Evolutionary conservation across 768 basidiomycete genomes (phyloP), one percentile per base, ranked within the genome.

Genomic region (Termitomyces sp.): DNA sequence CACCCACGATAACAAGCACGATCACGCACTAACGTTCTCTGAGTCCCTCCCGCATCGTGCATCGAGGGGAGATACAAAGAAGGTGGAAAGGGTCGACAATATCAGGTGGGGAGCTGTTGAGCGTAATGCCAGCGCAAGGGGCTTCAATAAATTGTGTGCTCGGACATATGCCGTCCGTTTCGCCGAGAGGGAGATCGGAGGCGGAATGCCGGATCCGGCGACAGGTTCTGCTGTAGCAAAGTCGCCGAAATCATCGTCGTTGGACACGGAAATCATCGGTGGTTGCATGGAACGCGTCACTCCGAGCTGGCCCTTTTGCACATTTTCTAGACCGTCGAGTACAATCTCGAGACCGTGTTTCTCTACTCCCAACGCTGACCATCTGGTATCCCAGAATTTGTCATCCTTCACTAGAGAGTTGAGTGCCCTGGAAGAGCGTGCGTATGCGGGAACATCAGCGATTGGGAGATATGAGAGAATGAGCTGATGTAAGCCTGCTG

Each of bases 221-320:
- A 54, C 56, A 10, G 53, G 26, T 4, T 64, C 61, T n/a, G 53
- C 59, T 3, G 61, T 24, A 13, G 58, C 59, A 54, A 64, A 64
- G 36, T 64, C 63, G 2, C 63, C 64, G 36, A 65, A 65, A 26
- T 65, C 64, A 36, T 63, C 64, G 3, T 65, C 64, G 35, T 53
- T 59, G 26, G 66, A 26, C 16, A 53, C 43, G 3, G 60, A 33
- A 7, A 58, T 51, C 16, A 40, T 56, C 4, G 62, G 60, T 2
- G 60, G 45, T 35, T 53, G 38, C 20, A 57, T 22, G 14, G 57
- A 43, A 13, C 56, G 58, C 35, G 57, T 53, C 1, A 7, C 53
- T 36, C 88, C 81, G 67, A 94, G 92, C 66, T 94, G 93, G 4
- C 93, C 92, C 64, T 95, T 92, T 59, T 92, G 88, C 16, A 86